Percentiles rank a stretch among this genome's conserved stretches.
Evolutionary conservation across 768 basidiomycete genomes (phyloP).

Genomic region (Candolleomyces efflorescens): DNA sequence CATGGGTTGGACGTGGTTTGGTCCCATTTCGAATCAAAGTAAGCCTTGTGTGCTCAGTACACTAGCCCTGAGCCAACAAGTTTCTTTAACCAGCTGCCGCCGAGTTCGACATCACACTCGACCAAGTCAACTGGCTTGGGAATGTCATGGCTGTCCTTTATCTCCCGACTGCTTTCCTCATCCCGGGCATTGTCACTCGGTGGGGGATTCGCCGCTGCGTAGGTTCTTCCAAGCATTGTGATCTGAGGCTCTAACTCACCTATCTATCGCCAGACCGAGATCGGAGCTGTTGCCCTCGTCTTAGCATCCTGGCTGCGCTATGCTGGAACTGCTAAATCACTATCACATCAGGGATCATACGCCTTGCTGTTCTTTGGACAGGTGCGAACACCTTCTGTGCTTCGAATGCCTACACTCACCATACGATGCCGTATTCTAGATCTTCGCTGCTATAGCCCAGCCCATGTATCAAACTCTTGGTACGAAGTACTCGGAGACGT

Average conservation of each 20-base stretch:
- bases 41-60: constrained; percentile 8
- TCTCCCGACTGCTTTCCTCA: constrained; percentile 54
- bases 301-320: constrained; percentile 76
- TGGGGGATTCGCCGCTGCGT: constrained; percentile 65
- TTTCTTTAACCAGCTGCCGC: constrained; percentile 39
- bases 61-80: neutral
- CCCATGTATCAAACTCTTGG: constrained; percentile 75
- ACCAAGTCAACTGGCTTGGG: constrained; percentile 78
- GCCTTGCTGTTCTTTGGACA: constrained; percentile 68
- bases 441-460: constrained; percentile 61
- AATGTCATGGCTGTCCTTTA: constrained; percentile 62
- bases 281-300: constrained; percentile 50
- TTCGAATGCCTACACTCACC: neutral
- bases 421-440: constrained; percentile 27
- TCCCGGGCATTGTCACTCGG: constrained; percentile 53
- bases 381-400: constrained; percentile 29
- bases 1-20: constrained; percentile 80
- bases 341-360: constrained; percentile 52
- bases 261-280: constrained; percentile 47
- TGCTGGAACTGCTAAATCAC: constrained; percentile 55
- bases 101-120: constrained; percentile 65
- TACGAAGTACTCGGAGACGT: constrained; percentile 77
- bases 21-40: constrained; percentile 75
- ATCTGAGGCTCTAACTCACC: constrained; percentile 1
- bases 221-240: constrained; percentile 20